Evolutionary conservation across 352 stramenopile genomes (phyloP).

Genomic region (Phytophthora parvispora): DNA sequence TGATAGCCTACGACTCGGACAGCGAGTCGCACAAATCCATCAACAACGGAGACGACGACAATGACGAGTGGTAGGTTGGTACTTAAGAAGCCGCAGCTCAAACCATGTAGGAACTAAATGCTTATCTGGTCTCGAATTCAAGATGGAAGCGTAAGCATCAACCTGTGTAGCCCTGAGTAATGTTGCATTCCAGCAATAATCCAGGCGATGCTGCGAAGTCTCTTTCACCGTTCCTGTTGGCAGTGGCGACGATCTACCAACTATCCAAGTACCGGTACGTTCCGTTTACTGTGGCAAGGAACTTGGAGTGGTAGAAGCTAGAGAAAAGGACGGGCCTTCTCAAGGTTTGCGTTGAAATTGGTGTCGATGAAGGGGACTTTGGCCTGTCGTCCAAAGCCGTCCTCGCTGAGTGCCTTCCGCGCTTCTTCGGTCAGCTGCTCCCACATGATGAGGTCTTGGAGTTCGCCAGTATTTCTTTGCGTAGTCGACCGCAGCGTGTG

Average conservation of each 20-base stretch:
- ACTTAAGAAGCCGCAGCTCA: no score
- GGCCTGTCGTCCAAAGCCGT: conserved; percentile 20
- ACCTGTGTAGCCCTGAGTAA: no score
- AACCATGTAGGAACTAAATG: no score
- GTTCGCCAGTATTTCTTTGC: conserved; percentile 1
- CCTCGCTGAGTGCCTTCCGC: conserved; percentile 16
- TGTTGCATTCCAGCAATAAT: no score
- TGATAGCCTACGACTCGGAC: conserved; percentile 77
- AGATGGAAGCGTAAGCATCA: no score
- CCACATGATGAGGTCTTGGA: conserved; percentile 3
- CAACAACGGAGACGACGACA: conserved; percentile 21
- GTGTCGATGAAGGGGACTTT: conserved; percentile 21
- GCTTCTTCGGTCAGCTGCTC: conserved; percentile 18
- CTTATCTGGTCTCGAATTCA: no score
- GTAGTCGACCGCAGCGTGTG: conserved; percentile 13
- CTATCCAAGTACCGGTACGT: no score
- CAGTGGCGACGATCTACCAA: no score
- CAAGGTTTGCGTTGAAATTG: background rate
- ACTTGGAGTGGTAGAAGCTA: no score
- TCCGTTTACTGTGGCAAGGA: no score
- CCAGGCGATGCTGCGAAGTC: no score
- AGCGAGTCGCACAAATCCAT: conserved; percentile 35
- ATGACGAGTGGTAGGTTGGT: conserved; percentile 44
- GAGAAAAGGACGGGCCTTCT: background rate
- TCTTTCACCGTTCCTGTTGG: no score